Conservation (phyloP, 805 yeast genomes). For the Cyberlindnera lachancei region DNA sequence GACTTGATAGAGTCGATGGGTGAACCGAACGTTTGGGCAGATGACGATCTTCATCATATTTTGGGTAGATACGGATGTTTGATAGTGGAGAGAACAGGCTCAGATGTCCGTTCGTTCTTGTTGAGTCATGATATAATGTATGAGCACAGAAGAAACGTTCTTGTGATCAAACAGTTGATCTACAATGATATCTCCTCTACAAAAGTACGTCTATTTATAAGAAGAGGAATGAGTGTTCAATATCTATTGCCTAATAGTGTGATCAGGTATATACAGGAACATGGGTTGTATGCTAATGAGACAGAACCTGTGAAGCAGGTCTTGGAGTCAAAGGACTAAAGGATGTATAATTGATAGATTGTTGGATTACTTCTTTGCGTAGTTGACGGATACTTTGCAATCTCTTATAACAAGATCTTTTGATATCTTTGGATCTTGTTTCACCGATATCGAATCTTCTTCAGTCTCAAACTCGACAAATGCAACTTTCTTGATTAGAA, state of each 20-base stretch:
- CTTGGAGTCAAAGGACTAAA: slow-evolving; percentile 34
- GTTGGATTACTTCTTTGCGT: slow-evolving; percentile 22
- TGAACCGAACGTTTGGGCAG: slow-evolving; percentile 99
- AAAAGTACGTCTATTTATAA: slow-evolving; percentile 82
- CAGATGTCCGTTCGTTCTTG: slow-evolving; percentile 89
- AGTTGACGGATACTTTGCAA: slow-evolving; percentile 17
- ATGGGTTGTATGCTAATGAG: slow-evolving; percentile 74
- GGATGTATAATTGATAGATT: too few species aligned
- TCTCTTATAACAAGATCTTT: slow-evolving; percentile 16
- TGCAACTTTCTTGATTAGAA: slow-evolving; percentile 62
- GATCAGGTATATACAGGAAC: slow-evolving; percentile 90
- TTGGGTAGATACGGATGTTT: slow-evolving; percentile 94
- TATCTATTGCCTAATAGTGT: slow-evolving; percentile 90
- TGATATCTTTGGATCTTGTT: slow-evolving; percentile 20
- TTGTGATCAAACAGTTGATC: slow-evolving; percentile 91
- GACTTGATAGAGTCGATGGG: slow-evolving; percentile 98
- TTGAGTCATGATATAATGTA: slow-evolving; percentile 95
- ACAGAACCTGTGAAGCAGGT: slow-evolving; percentile 95
- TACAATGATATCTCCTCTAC: slow-evolving; percentile 96
- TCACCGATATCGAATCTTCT: slow-evolving; percentile 38
- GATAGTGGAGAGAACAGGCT: slow-evolving; percentile 93
- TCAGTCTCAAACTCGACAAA: slow-evolving; percentile 71
- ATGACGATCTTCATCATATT: slow-evolving; percentile 88
- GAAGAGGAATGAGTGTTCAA: slow-evolving; percentile 96
- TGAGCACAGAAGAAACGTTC: slow-evolving; percentile 86